Conservation (phyloP, 2,329 filamentous ascomycete species). For the Verticillium tricorpus region DNA sequence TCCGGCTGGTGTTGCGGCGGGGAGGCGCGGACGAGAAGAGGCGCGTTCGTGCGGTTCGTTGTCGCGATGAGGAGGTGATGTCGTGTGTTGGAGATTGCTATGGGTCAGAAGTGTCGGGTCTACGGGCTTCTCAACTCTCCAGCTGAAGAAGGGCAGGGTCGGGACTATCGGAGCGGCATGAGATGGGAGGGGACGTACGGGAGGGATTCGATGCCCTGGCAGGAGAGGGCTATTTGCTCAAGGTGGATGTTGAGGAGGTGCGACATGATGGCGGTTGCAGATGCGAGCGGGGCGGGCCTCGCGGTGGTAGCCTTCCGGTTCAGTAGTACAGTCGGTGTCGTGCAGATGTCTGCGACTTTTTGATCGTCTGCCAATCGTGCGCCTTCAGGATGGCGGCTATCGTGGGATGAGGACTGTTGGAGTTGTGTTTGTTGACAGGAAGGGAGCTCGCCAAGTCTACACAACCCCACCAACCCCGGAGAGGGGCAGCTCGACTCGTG, state of each 20-base stretch:
- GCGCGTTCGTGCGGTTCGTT: slow-evolving; percentile 93
- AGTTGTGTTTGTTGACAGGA: neutral
- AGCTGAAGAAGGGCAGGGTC: too few relatives aligned
- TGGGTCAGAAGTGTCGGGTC: too few relatives aligned
- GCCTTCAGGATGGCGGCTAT: neutral
- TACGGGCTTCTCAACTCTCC: too few relatives aligned
- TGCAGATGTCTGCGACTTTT: neutral
- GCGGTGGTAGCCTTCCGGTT: too few relatives aligned
- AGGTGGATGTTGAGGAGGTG: slow-evolving; percentile 66
- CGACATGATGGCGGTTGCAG: slow-evolving; percentile 41
- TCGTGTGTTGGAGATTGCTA: too few relatives aligned
- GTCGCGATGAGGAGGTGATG: slow-evolving; percentile 95
- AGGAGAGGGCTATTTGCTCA: slow-evolving; percentile 73
- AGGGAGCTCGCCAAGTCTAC: too few relatives aligned
- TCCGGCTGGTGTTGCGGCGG: slow-evolving; percentile 40
- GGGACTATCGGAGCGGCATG: neutral
- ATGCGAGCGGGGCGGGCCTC: neutral
- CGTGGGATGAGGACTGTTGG: too few relatives aligned
- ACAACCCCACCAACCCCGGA: neutral
- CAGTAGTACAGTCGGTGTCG: neutral
- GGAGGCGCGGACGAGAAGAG: slow-evolving; percentile 83
- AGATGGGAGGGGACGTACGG: slow-evolving; percentile 48
- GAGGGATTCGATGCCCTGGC: slow-evolving; percentile 68
- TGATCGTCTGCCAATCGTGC: too few relatives aligned
- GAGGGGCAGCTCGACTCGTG: neutral